phyloP scores from a whole-genome alignment of 306 rosid species.

The Rosa multiflora region DNA sequence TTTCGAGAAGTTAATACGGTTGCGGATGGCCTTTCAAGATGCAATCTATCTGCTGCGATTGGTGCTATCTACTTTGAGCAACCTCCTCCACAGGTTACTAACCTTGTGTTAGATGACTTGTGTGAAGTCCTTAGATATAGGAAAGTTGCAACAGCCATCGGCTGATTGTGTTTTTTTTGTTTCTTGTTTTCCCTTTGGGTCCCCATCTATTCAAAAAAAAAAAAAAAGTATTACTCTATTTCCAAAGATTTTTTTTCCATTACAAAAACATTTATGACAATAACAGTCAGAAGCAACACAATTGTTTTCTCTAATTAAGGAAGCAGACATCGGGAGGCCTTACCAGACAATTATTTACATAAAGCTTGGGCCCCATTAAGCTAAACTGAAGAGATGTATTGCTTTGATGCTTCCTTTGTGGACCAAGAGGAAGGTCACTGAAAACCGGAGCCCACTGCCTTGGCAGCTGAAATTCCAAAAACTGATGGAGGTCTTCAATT shows the following conservation, averaged over 20 bases:
- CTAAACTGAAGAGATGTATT: constrained; percentile 87
- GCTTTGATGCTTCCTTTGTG: constrained; percentile 76
- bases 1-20: too few relatives aligned
- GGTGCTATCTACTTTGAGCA: too few relatives aligned
- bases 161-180: too few relatives aligned
- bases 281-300: neutral
- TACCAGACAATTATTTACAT: constrained; percentile 77
- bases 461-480: constrained; percentile 96
- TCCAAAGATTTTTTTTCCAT: neutral
- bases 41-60: too few relatives aligned
- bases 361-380: constrained; percentile 91
- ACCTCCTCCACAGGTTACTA: too few relatives aligned
- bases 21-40: too few relatives aligned
- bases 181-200: too few relatives aligned
- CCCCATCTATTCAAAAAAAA: too few relatives aligned
- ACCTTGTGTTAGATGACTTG: too few relatives aligned
- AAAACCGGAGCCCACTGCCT: constrained; percentile 99
- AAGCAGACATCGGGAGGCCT: constrained; percentile 19
- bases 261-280: constrained; percentile 10
- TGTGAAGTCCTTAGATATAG: too few relatives aligned
- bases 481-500: constrained; percentile 90
- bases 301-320: neutral
- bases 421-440: constrained; percentile 98
- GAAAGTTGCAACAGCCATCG: too few relatives aligned
- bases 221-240: neutral